Evolutionary conservation across 176 grass and related monocot species (phyloP), one percentile per base, ranked within the genome.

Genomic region (Poa pratensis): DNA sequence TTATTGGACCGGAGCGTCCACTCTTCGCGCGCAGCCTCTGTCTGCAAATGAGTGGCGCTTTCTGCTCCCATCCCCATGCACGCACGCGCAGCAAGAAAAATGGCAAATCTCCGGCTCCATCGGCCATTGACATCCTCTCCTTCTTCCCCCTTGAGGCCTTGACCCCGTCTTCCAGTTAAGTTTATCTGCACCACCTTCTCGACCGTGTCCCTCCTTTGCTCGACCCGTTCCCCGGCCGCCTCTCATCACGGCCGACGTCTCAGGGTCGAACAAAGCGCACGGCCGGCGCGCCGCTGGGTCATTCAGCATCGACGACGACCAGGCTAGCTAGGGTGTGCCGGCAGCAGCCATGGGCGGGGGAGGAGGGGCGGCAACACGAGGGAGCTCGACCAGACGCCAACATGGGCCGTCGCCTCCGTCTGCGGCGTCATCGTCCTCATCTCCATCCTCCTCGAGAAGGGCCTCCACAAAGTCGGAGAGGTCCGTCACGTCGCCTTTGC

Each of bases 401-500:
- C 87, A 20, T 92, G 91, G 91, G 91, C 91, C 34, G 91, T 92
- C 15, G 80, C 91, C 65, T 93, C 91, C 28, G 91, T 92, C 45
- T 92, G 87, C 85, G 87, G 87, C 81, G 77, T 92, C 71, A 92
- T 92, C 87, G 43, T 92, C n/a, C 9, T 92, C 81, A 82, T 92
- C 81, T 92, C 91, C 82, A 90, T 93, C 77, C 79, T 93, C 20
- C 87, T 93, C 6, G 91, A 93, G 88, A 90, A 87, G 81, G 91
- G 64, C 0, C 91, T 93, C 72, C 91, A 93, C 80, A 80, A 66
- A 28, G 55, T 93, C 75, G 91, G 91, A 71, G 86, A 90, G 60
- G 79, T 87, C 24, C 46, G 37, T 20, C 16, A 63, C 48, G 40
- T 20, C 39, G 40, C 15, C 16, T 62, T n/a, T 51, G 72, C 72